Base-by-base conservation (phyloP, 2,329 filamentous ascomycete genomes). In the Fragosphaeria purpurea region DNA sequence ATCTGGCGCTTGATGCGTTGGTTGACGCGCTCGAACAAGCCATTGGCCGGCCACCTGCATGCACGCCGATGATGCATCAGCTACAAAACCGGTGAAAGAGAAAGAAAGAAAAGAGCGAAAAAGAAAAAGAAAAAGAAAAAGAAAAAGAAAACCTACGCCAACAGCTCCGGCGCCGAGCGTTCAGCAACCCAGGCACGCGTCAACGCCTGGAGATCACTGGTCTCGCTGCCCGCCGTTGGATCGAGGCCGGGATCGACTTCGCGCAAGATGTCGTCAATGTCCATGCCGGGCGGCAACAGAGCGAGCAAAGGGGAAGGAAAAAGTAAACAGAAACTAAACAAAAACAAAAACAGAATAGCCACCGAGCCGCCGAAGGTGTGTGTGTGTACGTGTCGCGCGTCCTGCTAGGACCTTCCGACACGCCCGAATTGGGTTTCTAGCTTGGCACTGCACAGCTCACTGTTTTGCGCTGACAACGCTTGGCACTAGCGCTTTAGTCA, bases 141-240 rank as follows among this genome's bases (percentile, higher is more conserved):
- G 3, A 22, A 22, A 22, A 22, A 22, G 22, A 22, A 22, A 22
- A 22, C 72, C 68, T 82, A 97, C 68, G 83, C 79, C 40, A 97
- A 73, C n/a, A 98, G 74, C 67, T 96, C 90, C 3, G 91, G 88
- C 43, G 88, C 84, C 51, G 85, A 87, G 59, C 93, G 82, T 67
- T 98, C 94, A 42, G 91, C 88, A 43, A 96, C 80, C 91, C 91
- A 98, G 60, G 84, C 85, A 61, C 91, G 85, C 59, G 91, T 96
- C 59, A 98, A 72, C 48, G 86, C 81, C 66, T 96, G 89, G 58
- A 97, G 76, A 68, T 97, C 91, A 61, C 82, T 76, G 41, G 76
- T 82, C 59, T 80, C 77, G 35, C 41, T 47, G 50, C 70, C 68
- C 3, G 80, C 78, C 13, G 79, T 66, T 38, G 71, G 65, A 57